These are phyloP conservation scores for Corinectria fuckeliana DNA, from an alignment of 2,329 filamentous ascomycete genomes.

Conservation along the genomic window DNA sequence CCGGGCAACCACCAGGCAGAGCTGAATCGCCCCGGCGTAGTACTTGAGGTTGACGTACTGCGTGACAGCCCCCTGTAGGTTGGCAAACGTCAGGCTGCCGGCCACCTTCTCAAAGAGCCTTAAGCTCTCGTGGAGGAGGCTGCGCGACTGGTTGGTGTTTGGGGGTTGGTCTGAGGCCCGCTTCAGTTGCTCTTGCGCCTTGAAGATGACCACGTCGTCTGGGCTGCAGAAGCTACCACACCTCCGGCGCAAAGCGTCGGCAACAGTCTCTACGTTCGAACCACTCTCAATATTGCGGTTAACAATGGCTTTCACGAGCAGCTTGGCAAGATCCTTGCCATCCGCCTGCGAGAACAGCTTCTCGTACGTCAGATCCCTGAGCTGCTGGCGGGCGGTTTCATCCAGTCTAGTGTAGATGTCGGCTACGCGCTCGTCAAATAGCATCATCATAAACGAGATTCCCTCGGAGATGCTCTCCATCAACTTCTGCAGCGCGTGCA, in stretches of 20 bases:
- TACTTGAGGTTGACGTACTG: constrained; percentile 86
- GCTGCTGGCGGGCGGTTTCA: constrained; percentile 69
- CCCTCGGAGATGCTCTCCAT: constrained; percentile 94
- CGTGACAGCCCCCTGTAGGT: constrained; percentile 77
- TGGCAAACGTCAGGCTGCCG: constrained; percentile 78
- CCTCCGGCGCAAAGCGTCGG: constrained; percentile 87
- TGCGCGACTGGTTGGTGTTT: constrained; percentile 78
- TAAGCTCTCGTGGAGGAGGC: constrained; percentile 86
- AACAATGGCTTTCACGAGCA: constrained; percentile 96
- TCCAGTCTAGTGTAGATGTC: constrained; percentile 85
- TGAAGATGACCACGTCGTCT: constrained; percentile 98
- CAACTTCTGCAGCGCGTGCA: constrained; percentile 84
- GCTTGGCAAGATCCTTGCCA: constrained; percentile 89
- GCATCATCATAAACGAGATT: constrained; percentile 92
- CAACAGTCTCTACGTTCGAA: constrained; percentile 96
- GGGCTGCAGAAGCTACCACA: constrained; percentile 98
- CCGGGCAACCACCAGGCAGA: constrained; percentile 82
- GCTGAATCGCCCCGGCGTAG: constrained; percentile 89
- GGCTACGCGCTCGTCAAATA: constrained; percentile 91
- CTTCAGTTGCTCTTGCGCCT: constrained; percentile 94
- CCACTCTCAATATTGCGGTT: constrained; percentile 97
- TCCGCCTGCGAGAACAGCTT: constrained; percentile 79
- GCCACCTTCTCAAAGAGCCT: constrained; percentile 89
- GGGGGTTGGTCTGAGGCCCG: constrained; percentile 79
- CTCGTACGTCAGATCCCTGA: constrained; percentile 84